Evolutionary conservation across 176 grass and related monocot species (phyloP), one percentile per base, ranked within the genome.

Genomic region (Otatea glauca): DNA sequence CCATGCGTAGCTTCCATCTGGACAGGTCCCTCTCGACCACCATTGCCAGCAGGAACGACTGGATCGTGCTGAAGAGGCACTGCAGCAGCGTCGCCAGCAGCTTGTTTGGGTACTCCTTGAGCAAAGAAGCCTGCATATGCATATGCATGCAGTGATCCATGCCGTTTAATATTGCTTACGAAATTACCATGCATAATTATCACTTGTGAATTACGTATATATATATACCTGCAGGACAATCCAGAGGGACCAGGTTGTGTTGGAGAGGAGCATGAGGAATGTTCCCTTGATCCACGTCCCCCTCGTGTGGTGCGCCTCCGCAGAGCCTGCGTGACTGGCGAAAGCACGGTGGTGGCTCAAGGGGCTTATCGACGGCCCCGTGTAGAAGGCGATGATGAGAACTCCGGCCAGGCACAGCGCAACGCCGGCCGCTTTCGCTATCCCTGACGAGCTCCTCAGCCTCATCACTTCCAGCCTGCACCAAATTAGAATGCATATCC

Each of bases 51-150:
- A 87, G 6, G 23, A 90, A 81, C 1, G 92, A 97, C 78, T 97
- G 92, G 8, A 76, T 34, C 5, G 83, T 69, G 67, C 94, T 86
- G 5, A 92, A 71, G 5, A 75, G 0, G 80, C 83, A 88, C 84
- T 92, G 87, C 21, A 89, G 0, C 77, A 80, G 42, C 27, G 86
- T 97, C 4, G 93, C 74, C 39, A 92, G 64, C 25, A 97, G 88
- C 90, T 97, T 97, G 59, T 81, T 91, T 0, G 94, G 92, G 65
- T 94, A 97, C 50, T 97, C 94, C 54, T 89, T 89, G 21, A 97
- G 76, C 55, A 97, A 38, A 9, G 83, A 76, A 49, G 47, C 47
- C 47, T 49, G 47, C 47, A 15, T 49, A 15, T 48, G 45, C 45
- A 48, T 4, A 49, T 15, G 47, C 47, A 49, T 49, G 47, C 47